Conservation (phyloP, 2,329 filamentous ascomycete genomes). For the Fusarium subtropicale region DNA sequence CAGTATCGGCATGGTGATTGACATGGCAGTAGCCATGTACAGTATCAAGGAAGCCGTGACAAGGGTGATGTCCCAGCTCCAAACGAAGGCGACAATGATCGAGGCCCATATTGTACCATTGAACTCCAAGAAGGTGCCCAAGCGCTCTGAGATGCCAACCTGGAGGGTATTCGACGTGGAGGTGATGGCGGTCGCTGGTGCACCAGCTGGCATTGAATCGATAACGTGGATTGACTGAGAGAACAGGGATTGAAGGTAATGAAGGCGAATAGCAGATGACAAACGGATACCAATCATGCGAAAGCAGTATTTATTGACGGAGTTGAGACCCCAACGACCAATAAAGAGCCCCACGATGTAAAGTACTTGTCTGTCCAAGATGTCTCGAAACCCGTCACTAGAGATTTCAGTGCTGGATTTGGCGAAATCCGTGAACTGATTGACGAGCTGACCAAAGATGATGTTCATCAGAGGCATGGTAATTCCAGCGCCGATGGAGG, state of each 20-base stretch:
- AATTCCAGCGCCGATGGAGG: conserved; percentile 51
- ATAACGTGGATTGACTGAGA: conserved; percentile 62
- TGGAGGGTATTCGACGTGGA: conserved; percentile 65
- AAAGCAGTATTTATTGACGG: conserved; percentile 50
- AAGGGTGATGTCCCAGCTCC: conserved; percentile 64
- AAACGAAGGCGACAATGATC: conserved; percentile 63
- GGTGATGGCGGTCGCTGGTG: conserved; percentile 65
- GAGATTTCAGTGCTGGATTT: conserved; percentile 35
- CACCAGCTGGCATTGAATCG: conserved; percentile 62
- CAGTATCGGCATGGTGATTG: conserved; percentile 43
- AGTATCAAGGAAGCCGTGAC: conserved; percentile 61
- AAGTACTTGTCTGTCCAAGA: conserved; percentile 40
- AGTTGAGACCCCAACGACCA: conserved; percentile 41
- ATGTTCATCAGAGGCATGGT: conserved; percentile 54
- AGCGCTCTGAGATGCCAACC: conserved; percentile 64
- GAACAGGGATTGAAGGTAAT: conserved; percentile 64
- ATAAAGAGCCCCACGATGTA: conserved; percentile 45
- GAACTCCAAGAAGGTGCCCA: conserved; percentile 59
- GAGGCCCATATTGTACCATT: conserved; percentile 58
- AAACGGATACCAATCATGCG: conserved; percentile 63
- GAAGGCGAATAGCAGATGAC: conserved; percentile 62
- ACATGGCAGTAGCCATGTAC: conserved; percentile 53
- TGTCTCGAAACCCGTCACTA: conserved; percentile 11
- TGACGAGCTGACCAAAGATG: conserved; percentile 50
- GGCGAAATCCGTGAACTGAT: conserved; percentile 47